phyloP scores from a whole-genome alignment of 495 filamentous ascomycete genomes.

The Rostrohypoxylon terebratum region DNA sequence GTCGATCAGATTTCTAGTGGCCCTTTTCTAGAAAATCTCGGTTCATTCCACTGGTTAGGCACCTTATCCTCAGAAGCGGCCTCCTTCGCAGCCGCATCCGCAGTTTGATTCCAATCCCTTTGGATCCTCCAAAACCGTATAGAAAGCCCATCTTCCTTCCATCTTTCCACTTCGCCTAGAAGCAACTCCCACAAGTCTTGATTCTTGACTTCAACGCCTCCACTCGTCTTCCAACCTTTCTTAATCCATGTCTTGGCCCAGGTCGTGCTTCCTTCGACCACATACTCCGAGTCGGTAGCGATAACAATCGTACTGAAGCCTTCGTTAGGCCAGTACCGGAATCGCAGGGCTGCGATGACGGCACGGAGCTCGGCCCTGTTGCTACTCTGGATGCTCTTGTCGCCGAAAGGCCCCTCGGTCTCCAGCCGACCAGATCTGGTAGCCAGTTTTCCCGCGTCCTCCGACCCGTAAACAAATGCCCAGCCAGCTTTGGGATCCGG shows the following conservation, averaged over 20 bases:
- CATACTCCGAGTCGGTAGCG: slow-evolving; percentile 62
- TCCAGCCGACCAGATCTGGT: slow-evolving; percentile 48
- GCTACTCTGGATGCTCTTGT: slow-evolving; percentile 50
- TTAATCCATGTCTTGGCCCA: slow-evolving; percentile 56
- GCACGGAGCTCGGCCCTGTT: slow-evolving; percentile 62
- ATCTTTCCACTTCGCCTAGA: slow-evolving; percentile 52
- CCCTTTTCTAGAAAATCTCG: no score
- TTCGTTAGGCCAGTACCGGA: slow-evolving; percentile 53
- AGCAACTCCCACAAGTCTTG: slow-evolving; percentile 59
- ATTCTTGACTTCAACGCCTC: slow-evolving; percentile 50
- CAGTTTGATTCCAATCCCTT: slow-evolving; percentile 53
- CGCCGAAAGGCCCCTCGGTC: slow-evolving; percentile 50
- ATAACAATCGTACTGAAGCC: slow-evolving; percentile 56
- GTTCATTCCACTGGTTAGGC: neutral
- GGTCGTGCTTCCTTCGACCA: slow-evolving; percentile 55
- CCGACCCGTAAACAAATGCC: slow-evolving; percentile 49
- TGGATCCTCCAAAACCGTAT: slow-evolving; percentile 60
- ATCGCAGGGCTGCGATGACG: slow-evolving; percentile 53
- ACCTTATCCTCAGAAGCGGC: slow-evolving; percentile 34
- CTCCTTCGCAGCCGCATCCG: slow-evolving; percentile 57
- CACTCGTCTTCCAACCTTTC: slow-evolving; percentile 53
- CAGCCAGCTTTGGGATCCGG: slow-evolving; percentile 53
- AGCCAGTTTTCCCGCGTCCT: neutral
- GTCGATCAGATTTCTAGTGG: no score
- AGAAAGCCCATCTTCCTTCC: slow-evolving; percentile 35